Base-by-base conservation (phyloP, 495 filamentous ascomycete species). In the Acidomyces sp. region DNA sequence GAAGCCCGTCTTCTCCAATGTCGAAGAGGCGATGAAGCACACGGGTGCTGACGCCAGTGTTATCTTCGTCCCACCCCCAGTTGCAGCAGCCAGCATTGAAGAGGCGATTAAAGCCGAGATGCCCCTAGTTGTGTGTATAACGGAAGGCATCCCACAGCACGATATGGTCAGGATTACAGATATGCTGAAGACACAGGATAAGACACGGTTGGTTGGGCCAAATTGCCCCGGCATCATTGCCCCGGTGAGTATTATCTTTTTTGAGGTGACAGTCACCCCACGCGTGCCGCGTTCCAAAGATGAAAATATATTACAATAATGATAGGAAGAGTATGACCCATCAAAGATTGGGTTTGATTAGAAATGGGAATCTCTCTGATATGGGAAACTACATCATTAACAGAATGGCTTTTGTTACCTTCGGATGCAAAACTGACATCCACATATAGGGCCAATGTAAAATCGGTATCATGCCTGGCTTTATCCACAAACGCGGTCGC, bases 151-250 rank as follows among this genome's bases (percentile, higher is more conserved):
- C 50, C 87, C 87, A 46, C 87, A 95, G 64, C 87, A 95, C 68
- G 90, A 99, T 65, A 99, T 99, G 90, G 86, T 99, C 53, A 85
- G 90, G 61, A 93, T 99, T 58, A 95, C 93, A 55, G 80, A 88
- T 59, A 93, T 99, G 45, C 72, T 99, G 49, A 99, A 93, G 73
- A 83, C 92, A 38, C 90, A 99, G 69, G 77, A 69, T 69, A 96
- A 95, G 75, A 95, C 92, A 35, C 78, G 88, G 52, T 67, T 97
- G 46, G 85, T 97, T 33, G 90, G 92, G 43, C 92, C 92, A 37
- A 99, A 99, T 72, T 99, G 90, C 68, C 90, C 90, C 35, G 90
- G 90, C 60, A 88, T 99, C 64, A 99, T 99, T 57, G 90, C 90
- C 54, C 73, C 74, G 37, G 74, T 78, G 71, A 58, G 68, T 62